These are phyloP conservation scores for Tricholoma furcatifolium DNA, from an alignment of 768 basidiomycete genomes.

Conservation along the genomic window DNA sequence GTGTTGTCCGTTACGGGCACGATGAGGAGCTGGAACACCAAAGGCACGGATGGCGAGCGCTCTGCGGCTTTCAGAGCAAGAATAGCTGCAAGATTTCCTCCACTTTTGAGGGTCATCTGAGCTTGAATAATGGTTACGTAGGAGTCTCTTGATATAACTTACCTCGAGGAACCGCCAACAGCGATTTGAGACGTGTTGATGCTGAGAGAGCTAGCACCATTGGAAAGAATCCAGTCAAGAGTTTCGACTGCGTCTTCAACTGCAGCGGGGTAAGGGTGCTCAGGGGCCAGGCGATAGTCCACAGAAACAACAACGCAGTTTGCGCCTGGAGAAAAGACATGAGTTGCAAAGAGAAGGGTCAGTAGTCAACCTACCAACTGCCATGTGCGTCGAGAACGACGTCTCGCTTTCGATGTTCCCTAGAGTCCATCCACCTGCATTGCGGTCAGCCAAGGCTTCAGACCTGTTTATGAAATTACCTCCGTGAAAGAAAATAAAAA, in stretches of 20 bases:
- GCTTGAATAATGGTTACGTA: neutral
- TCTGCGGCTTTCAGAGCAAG: conserved; percentile 61
- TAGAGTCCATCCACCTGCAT: conserved; percentile 72
- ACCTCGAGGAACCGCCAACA: conserved; percentile 76
- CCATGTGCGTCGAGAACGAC: conserved; percentile 62
- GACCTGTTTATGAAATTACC: conserved; percentile 34
- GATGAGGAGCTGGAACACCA: conserved; percentile 62
- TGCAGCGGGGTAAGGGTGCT: conserved; percentile 68
- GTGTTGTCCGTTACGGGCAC: conserved; percentile 79
- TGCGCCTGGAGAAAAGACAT: conserved; percentile 39
- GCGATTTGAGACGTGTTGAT: conserved; percentile 56
- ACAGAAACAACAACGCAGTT: conserved; percentile 64
- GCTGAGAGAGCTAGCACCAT: conserved; percentile 45
- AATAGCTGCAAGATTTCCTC: conserved; percentile 69
- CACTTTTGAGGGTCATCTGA: conserved; percentile 34
- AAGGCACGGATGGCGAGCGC: conserved; percentile 44
- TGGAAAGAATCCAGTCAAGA: conserved; percentile 54
- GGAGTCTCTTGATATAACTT: conserved; percentile 7
- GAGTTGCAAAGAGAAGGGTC: neutral
- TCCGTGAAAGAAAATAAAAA: conserved; percentile 74
- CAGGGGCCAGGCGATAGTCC: conserved; percentile 72
- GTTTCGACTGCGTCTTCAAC: conserved; percentile 71
- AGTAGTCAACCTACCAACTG: conserved; percentile 42
- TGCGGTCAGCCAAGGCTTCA: too few species aligned
- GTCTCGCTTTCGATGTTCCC: conserved; percentile 61